A percentile compares a stretch with the other conserved stretches of the same genome.
phyloP scores from a whole-genome alignment of 129 eudicot species.

The Erigeron canadensis region DNA sequence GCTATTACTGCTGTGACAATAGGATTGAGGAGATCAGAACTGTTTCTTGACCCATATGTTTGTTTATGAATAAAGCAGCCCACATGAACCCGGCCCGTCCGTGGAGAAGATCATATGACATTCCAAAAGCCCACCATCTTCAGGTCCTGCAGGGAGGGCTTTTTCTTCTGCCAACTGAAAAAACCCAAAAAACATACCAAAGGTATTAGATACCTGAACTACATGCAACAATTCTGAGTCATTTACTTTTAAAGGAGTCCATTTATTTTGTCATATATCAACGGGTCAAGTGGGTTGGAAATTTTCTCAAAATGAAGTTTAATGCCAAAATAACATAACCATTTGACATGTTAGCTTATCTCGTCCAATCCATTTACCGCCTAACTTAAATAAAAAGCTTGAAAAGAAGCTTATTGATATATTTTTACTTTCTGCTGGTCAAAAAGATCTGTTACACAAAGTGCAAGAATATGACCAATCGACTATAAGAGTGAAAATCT shows the following conservation, averaged over 20 bases:
- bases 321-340: background rate
- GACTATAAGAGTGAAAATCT: too few species aligned
- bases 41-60: slow-evolving; percentile 52
- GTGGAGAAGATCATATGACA: slow-evolving; percentile 88
- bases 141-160: slow-evolving; percentile 92
- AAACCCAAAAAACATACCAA: too few species aligned
- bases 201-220: background rate
- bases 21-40: slow-evolving; percentile 53
- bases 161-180: slow-evolving; percentile 72
- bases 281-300: background rate
- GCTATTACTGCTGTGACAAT: slow-evolving; percentile 72
- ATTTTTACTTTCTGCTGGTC: too few species aligned
- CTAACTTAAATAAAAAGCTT: too few species aligned
- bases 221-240: background rate
- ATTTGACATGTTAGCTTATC: background rate
- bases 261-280: background rate
- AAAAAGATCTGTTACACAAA: too few species aligned
- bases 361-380: background rate
- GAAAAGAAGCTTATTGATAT: too few species aligned
- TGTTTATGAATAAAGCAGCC: slow-evolving; percentile 82
- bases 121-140: slow-evolving; percentile 93
- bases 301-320: background rate
- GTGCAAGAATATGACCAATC: too few species aligned
- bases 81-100: slow-evolving; percentile 92
- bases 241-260: background rate